Evolutionary conservation across 1,284 basidiomycete genomes (phyloP), one percentile per base, ranked within the genome.

Genomic region (Chiua sp.): DNA sequence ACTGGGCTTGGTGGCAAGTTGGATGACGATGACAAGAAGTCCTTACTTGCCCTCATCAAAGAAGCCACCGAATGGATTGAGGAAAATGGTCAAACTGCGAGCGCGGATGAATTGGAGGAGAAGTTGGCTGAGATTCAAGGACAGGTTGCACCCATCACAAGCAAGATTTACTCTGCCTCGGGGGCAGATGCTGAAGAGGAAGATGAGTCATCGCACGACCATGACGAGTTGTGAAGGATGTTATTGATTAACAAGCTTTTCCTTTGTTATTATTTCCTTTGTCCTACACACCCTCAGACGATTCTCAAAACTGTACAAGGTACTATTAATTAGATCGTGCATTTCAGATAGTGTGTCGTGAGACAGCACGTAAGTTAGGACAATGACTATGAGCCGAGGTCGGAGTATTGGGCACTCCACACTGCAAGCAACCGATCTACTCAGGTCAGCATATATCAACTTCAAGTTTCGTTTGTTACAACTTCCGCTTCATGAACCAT

Each of bases 41-140:
- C 86, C 22, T 86, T 98, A 65, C 81, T 94, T 59, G 86, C 84
- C 26, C 82, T 88, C 47, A 81, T 98, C 78, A 97, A 96, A 84
- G 94, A 97, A 72, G 88, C 90, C 64, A 89, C 91, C 39, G 92
- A 95, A 62, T 98, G 95, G 95, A 86, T 97, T 63, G 94, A 96
- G 54, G 87, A 90, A 70, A 86, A 94, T 74, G 90, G 88, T 22
- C 78, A 84, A 55, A 79, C 78, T 23, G 95, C 95, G 47, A 85
- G 86, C 53, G 88, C 90, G 56, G 95, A 97, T 77, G 94, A 97
- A 65, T 81, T 96, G 50, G 94, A 98, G 77, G 95, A 96, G 84
- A 95, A 96, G 84, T 80, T 96, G 69, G 76, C 80, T 63, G 89
- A 91, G 77, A 82, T 93, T 49, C 91, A 93, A 76, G 79, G 83